A percentile compares a stretch with the other conserved stretches of the same genome.
These are phyloP conservation scores for Candolleomyces aberdarensis DNA, from an alignment of 768 basidiomycete genomes.

Conservation along the genomic window DNA sequence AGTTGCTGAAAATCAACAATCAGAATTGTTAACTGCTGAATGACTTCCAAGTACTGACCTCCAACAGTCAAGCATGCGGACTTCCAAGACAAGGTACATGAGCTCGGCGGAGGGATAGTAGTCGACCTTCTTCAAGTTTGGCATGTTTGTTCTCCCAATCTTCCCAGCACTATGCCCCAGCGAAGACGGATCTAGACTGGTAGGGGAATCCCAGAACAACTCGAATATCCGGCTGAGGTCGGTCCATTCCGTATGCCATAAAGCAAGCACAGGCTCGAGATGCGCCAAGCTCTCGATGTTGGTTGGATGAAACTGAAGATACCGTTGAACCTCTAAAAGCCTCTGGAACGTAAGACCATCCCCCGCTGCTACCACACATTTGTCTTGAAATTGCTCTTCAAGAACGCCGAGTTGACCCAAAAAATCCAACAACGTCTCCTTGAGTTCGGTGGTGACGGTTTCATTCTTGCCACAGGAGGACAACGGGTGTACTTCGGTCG, in stretches of 20 bases:
- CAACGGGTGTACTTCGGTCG: conserved; percentile 23
- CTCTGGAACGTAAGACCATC: conserved; percentile 36
- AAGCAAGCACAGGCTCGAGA: conserved; percentile 22
- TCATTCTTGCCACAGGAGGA: conserved; percentile 26
- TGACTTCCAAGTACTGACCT: conserved; percentile 16
- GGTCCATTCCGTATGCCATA: conserved; percentile 29
- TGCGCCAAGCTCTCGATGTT: conserved; percentile 16
- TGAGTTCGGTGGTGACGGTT: conserved; percentile 22
- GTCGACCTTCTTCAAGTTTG: conserved; percentile 32
- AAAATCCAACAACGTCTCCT: conserved; percentile 31
- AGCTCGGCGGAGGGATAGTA: conserved; percentile 24
- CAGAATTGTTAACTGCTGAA: too few species aligned
- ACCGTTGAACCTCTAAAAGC: conserved; percentile 19
- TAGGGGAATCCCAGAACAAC: conserved; percentile 25
- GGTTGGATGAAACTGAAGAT: conserved; percentile 24
- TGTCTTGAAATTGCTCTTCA: conserved; percentile 14
- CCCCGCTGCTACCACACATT: conserved; percentile 25
- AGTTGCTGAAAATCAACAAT: too few species aligned
- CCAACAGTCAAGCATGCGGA: conserved; percentile 32
- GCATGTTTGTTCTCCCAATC: conserved; percentile 23
- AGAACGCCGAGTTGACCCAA: conserved; percentile 28
- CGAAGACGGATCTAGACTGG: conserved; percentile 23
- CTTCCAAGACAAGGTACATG: conserved; percentile 22
- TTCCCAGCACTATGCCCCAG: conserved; percentile 27
- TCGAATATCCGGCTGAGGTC: conserved; percentile 25